A percentile compares a stretch with the other conserved stretches of the same genome.
phyloP scores from a whole-genome alignment of 129 eudicot genomes.

The Erigeron canadensis region DNA sequence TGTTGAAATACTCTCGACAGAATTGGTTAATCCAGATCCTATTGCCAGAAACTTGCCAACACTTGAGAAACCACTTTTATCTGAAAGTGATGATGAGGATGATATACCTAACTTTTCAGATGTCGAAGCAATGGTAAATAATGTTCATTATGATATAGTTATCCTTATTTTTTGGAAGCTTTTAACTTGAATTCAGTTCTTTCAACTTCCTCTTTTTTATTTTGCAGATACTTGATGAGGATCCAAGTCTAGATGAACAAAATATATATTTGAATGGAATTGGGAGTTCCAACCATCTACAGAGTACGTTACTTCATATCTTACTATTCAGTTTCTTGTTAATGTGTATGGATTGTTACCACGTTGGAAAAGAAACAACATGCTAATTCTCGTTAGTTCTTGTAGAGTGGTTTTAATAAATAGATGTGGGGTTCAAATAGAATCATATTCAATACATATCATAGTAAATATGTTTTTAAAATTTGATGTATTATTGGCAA shows the following conservation, averaged over 20 bases:
- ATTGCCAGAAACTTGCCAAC: conserved; percentile 16
- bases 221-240: conserved; percentile 76
- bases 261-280: conserved; percentile 29
- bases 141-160: background rate
- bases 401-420: background rate
- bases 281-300: conserved; percentile 40
- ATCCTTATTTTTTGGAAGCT: conserved; percentile 5
- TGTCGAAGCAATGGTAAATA: conserved; percentile 71
- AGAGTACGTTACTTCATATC: conserved; percentile 19
- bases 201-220: background rate
- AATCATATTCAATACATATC: background rate
- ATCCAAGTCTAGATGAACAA: conserved; percentile 52
- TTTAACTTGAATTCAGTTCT: background rate
- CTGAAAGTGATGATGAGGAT: conserved; percentile 44
- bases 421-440: background rate
- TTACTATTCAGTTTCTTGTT: background rate
- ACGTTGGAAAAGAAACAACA: background rate
- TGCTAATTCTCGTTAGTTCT: background rate
- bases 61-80: conserved; percentile 40
- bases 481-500: conserved; percentile 7
- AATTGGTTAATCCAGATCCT: conserved; percentile 21
- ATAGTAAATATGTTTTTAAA: conserved; percentile 5
- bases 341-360: background rate
- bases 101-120: conserved; percentile 67
- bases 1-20: conserved; percentile 29